Conservation (phyloP, 148 eudicot genomes). For the Rhododendron williamsianum region DNA sequence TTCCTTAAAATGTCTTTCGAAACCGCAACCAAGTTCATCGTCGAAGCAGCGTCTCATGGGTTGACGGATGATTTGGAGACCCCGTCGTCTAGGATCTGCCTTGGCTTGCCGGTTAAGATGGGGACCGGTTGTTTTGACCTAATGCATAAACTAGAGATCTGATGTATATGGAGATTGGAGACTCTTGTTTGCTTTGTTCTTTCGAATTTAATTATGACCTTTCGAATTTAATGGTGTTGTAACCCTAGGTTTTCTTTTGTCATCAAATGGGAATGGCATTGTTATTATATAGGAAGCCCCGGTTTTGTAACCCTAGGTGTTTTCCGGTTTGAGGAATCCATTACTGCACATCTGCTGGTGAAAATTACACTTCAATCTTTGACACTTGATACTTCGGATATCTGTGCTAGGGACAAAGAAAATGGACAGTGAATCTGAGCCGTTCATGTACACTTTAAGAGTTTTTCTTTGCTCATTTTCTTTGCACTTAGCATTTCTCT, state of each 20-base stretch:
- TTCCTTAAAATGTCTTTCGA: slow-evolving; percentile 83
- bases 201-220: background rate
- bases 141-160: slow-evolving; percentile 64
- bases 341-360: background rate
- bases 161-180: background rate
- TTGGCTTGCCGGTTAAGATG: slow-evolving; percentile 88
- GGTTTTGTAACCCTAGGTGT: too few relatives aligned
- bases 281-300: background rate
- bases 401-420: background rate
- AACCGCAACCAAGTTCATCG: slow-evolving; percentile 81
- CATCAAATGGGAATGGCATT: background rate
- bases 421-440: too few relatives aligned
- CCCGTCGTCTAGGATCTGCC: slow-evolving; percentile 79
- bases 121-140: slow-evolving; percentile 93
- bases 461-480: too few relatives aligned
- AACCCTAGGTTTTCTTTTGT: background rate
- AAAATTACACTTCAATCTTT: background rate
- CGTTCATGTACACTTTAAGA: too few relatives aligned
- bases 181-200: background rate
- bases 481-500: too few relatives aligned
- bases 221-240: background rate
- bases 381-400: background rate
- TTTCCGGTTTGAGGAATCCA: background rate
- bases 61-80: slow-evolving; percentile 66
- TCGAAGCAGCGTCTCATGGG: slow-evolving; percentile 61